phyloP scores from a whole-genome alignment of 2,329 filamentous ascomycete genomes.

The Beauveria rudraprayagi region DNA sequence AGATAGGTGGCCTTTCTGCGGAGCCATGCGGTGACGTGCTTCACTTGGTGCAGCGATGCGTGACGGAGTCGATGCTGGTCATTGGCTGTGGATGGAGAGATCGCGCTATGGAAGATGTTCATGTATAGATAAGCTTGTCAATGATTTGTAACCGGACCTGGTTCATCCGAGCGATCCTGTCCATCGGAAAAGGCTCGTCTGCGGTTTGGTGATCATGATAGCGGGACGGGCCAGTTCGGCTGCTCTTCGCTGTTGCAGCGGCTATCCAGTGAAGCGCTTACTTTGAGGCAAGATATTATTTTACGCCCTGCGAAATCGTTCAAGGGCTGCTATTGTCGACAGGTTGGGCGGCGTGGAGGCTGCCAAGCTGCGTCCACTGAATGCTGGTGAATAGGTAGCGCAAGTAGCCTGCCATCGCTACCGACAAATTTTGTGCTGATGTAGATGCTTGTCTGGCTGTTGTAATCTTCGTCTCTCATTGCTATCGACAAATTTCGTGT shows the following conservation, averaged over 20 bases:
- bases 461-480: background rate
- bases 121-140: background rate
- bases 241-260: background rate
- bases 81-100: background rate
- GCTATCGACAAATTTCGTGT: background rate
- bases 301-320: too few species aligned
- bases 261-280: background rate
- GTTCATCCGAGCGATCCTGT: too few species aligned
- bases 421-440: background rate
- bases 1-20: background rate
- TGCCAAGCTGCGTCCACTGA: background rate
- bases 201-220: background rate
- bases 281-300: background rate
- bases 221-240: background rate
- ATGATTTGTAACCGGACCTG: background rate
- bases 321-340: background rate
- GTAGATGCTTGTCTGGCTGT: background rate
- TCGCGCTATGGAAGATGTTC: background rate
- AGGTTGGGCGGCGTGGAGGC: background rate
- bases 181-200: background rate
- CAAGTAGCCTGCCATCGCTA: background rate
- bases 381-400: background rate
- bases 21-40: conserved; percentile 8
- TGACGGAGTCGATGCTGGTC: background rate
- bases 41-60: background rate